Base-by-base conservation (phyloP, 164 flowering plant species). In the Euptelea pleiosperma region DNA sequence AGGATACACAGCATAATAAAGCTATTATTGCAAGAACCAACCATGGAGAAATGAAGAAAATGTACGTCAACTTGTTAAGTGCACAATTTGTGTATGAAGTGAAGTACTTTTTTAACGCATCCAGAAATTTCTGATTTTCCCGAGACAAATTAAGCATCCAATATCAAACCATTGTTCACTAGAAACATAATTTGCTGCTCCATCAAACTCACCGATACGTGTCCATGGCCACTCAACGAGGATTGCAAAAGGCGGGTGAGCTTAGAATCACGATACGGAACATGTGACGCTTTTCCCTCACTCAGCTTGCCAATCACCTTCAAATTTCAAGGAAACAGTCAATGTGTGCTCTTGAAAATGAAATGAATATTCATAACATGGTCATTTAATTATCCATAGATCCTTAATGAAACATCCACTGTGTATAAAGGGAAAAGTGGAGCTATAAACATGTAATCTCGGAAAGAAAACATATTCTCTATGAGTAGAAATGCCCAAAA, bases 201-300 rank as follows among this genome's bases (percentile, higher is more conserved):
- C 37, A 42, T n/a, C 19, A 49, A 48, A 76, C 96, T 82, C 65
- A 94, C 99, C 57, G 99, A 94, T 35, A 94, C 99, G 79, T 87
- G 97, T 44, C 99, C 99, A 68, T 74, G 95, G 40, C 99, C 99
- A 77, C 99, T 77, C 62, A 94, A 67, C 14, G 99, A 94, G 43
- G 99, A 94, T 62, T 94, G 99, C 28, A 94, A 70, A 64, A 94
- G 96, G 45, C 99, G 93, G 4, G 99, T 94, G 49, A 94, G 94
- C 82, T 94, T 94, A 47, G 99, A 94, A 75, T 94, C 99, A 61
- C 99, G 82, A 79, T 84, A 94, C 25, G 99, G 99, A 72, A 94
- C 87, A 77, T 94, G 99, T 26, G 95, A 83, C 52, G 99, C 89
- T 72, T 76, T 94, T 50, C 97, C 99, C 53, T 90, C 99, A 63